Evolutionary conservation across 2,329 filamentous ascomycete genomes (phyloP).

Genomic region (Ascochyta koolunga): DNA sequence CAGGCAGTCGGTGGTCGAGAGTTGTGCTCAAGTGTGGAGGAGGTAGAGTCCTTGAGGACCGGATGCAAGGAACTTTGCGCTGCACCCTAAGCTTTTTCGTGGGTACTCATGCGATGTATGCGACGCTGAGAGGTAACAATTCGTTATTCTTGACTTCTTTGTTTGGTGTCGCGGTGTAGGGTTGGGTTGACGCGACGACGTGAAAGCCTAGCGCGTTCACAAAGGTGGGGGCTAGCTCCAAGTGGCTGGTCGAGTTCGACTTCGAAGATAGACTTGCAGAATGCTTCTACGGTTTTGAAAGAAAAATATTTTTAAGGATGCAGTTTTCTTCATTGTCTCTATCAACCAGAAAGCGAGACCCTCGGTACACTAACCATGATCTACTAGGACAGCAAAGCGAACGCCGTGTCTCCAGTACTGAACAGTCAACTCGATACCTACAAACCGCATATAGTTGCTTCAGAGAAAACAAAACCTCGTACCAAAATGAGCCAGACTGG

Average conservation of each 20-base stretch:
- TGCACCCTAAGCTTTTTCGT: not conserved
- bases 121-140: not conserved
- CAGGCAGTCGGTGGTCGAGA: slow-evolving; percentile 8
- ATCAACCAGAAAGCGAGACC: not conserved
- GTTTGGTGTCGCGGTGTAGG: slow-evolving; percentile 15
- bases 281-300: not conserved
- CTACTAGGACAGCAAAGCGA: not conserved
- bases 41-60: not conserved
- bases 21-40: not conserved
- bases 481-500: not conserved
- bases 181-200: slow-evolving; percentile 27
- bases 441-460: slow-evolving; percentile 1
- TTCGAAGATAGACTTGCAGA: too few species aligned
- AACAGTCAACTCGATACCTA: not conserved
- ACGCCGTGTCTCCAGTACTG: not conserved
- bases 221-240: slow-evolving; percentile 10
- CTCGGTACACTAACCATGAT: not conserved
- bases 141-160: slow-evolving; percentile 19
- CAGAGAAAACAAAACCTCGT: not conserved
- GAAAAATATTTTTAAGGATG: too few species aligned
- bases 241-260: slow-evolving; percentile 11
- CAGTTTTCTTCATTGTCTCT: too few species aligned
- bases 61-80: too few species aligned
- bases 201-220: slow-evolving; percentile 29
- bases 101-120: slow-evolving; percentile 6